Evolutionary conservation across 805 yeast genomes (phyloP), one percentile per base, ranked within the genome.

Genomic region (Nakazawaea holstii): DNA sequence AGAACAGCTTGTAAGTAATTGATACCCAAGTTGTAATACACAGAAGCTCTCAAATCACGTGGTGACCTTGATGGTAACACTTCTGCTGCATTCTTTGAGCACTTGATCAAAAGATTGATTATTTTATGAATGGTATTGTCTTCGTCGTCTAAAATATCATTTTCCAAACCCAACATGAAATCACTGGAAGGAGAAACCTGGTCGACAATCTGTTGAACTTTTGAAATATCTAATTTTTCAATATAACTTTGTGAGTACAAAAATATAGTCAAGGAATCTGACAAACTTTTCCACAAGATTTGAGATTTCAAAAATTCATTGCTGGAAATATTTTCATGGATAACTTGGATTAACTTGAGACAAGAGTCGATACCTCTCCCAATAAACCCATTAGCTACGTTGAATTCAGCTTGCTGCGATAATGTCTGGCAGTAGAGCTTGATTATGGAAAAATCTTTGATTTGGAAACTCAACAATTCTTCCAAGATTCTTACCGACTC

Each of bases 21-120:
- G 11, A 84, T 62, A 1, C 95, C 97, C 31, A 89, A 65, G 58
- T 94, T 91, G 64, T 77, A 87, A 63, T 77, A 61, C 5, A 68
- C 55, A 8, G 81, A 69, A 0, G 94, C 74, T 39, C 79, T 67
- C 17, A 84, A 60, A 10, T 76, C 65, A 56, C 79, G 76, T 24
- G 80, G 60, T 0, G 65, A 52, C 30, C 70, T 65, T 1, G 57
- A 52, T 0, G 76, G 66, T 1, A 77, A 50, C 3, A 56, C 49
- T 5, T 53, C 46, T 2, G 74, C 51, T 2, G 81, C 79, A 8
- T 72, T 73, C 48, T 74, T 69, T 4, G 78, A 68, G 0, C 80
- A 59, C 27, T 78, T 57, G 2, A 82, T 67, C 43, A 75, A 60
- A 10, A 78, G 61, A 26, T 62, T 51, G 6, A 69, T 56, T 2